Percentiles rank a stretch among this genome's conserved stretches.
These are phyloP conservation scores for Gynochthodes officinalis DNA, from an alignment of 257 asterid genomes.

Conservation along the genomic window DNA sequence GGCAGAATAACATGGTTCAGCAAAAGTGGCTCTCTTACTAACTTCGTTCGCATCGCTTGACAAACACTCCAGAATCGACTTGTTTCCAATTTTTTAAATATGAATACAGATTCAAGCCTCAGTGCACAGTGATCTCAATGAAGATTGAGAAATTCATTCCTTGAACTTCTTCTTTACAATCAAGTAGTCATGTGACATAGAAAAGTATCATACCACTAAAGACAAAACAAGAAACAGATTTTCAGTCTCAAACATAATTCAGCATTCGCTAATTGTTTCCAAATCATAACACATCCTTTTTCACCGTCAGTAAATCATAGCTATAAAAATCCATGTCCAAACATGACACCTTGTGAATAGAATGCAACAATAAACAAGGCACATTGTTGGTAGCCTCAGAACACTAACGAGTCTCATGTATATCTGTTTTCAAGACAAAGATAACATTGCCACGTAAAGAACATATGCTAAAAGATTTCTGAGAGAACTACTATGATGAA, in stretches of 20 bases:
- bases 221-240: too few relatives aligned
- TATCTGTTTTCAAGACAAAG: conserved; percentile 1
- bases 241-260: background rate
- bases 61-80: background rate
- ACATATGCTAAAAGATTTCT: background rate
- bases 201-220: too few relatives aligned
- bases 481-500: background rate
- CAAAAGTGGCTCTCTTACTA: background rate
- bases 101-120: background rate
- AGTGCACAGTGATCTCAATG: background rate
- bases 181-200: too few relatives aligned
- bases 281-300: background rate
- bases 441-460: background rate
- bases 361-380: background rate
- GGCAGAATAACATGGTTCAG: background rate
- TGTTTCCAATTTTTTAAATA: background rate
- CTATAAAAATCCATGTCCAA: background rate
- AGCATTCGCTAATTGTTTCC: background rate
- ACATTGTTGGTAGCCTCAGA: background rate
- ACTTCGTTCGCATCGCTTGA: background rate
- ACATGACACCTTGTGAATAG: background rate
- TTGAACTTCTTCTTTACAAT: background rate
- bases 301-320: background rate
- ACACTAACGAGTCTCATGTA: background rate
- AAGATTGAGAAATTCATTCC: background rate